Percentiles rank a stretch among this genome's conserved stretches.
These are phyloP conservation scores for Amanita pallidorosea DNA, from an alignment of 768 basidiomycete species.

Conservation along the genomic window DNA sequence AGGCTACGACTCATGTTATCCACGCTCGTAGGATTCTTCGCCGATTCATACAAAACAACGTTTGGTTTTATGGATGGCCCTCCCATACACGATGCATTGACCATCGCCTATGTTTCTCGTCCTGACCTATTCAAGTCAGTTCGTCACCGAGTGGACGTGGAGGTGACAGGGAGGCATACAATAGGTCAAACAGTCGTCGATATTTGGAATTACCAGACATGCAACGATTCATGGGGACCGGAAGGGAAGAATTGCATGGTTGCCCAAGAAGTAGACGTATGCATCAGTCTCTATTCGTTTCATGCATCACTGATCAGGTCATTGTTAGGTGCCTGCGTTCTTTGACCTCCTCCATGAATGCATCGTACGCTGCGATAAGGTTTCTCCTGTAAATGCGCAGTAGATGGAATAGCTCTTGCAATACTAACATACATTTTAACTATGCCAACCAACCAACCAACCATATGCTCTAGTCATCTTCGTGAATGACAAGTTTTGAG, in stretches of 20 bases:
- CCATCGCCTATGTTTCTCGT: constrained; percentile 63
- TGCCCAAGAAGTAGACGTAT: constrained; percentile 55
- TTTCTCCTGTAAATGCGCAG: background rate
- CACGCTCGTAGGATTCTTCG: constrained; percentile 67
- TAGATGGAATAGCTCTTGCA: background rate
- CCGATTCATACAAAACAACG: constrained; percentile 55
- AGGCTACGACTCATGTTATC: constrained; percentile 64
- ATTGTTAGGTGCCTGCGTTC: constrained; percentile 45
- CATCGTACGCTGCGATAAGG: constrained; percentile 43
- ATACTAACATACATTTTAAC: background rate
- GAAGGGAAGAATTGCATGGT: constrained; percentile 71
- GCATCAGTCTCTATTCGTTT: constrained; percentile 11
- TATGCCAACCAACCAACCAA: no score
- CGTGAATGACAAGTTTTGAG: constrained; percentile 35
- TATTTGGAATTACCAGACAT: constrained; percentile 49
- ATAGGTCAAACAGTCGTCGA: constrained; percentile 78
- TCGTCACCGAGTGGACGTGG: constrained; percentile 78
- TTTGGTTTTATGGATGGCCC: constrained; percentile 84
- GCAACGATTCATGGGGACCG: constrained; percentile 62
- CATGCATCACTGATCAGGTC: background rate
- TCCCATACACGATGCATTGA: constrained; percentile 80
- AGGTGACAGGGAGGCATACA: constrained; percentile 54
- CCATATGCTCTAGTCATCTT: constrained; percentile 31
- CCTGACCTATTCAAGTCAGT: constrained; percentile 53
- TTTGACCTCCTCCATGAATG: constrained; percentile 57